phyloP scores from a whole-genome alignment of 805 yeast genomes.

The Yamadazyma endophytica region DNA sequence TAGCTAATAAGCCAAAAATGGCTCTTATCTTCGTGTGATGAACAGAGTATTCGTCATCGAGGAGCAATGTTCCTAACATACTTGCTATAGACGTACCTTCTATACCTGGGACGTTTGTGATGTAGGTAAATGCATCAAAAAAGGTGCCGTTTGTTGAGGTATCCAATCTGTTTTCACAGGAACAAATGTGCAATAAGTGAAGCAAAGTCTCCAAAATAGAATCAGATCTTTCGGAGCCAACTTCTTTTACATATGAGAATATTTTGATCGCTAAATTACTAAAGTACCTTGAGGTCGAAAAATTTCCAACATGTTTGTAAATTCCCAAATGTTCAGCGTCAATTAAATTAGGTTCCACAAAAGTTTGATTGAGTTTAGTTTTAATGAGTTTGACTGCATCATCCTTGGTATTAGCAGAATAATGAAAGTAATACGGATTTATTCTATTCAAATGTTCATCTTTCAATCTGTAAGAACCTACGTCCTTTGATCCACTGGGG shows the following conservation, averaged over 20 bases:
- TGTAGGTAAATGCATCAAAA: conserved; percentile 23
- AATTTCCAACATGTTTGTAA: conserved; percentile 43
- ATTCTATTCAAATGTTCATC: conserved; percentile 29
- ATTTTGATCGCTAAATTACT: conserved; percentile 50
- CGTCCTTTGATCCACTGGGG: conserved; percentile 31
- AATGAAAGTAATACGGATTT: conserved; percentile 75
- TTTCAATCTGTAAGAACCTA: conserved; percentile 33
- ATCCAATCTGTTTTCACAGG: conserved; percentile 29
- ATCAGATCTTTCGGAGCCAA: conserved; percentile 45
- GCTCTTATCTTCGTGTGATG: conserved; percentile 56
- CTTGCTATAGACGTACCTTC: conserved; percentile 33
- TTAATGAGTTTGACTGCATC: conserved; percentile 71
- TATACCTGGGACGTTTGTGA: conserved; percentile 18
- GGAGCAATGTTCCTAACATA: conserved; percentile 34
- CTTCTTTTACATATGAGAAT: conserved; percentile 32
- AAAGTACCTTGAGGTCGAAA: conserved; percentile 53
- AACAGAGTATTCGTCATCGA: conserved; percentile 33
- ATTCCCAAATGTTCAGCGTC: conserved; percentile 26
- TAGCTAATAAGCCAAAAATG: conserved; percentile 38
- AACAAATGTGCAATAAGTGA: conserved; percentile 64
- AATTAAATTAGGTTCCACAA: conserved; percentile 51
- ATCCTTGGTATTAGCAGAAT: conserved; percentile 72
- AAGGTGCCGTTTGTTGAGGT: conserved; percentile 26
- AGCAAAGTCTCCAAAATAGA: conserved; percentile 53
- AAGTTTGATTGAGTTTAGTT: conserved; percentile 46